A percentile compares a stretch with the other conserved stretches of the same genome.
phyloP scores from a whole-genome alignment of 73 alveolate genomes.

The Stentor roeselii region DNA sequence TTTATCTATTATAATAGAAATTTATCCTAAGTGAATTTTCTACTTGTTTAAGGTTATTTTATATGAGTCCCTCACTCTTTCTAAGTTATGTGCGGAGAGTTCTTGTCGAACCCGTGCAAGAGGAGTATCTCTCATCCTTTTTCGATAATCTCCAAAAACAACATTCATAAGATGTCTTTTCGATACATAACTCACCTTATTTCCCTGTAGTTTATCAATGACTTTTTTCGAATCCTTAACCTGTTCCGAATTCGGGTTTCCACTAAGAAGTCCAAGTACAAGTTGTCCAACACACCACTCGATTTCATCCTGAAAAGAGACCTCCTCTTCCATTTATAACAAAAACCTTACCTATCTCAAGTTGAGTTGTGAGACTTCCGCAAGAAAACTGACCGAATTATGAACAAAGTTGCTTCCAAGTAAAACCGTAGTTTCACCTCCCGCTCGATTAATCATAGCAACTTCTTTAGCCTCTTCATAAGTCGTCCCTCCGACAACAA shows the following conservation, averaged over 20 bases:
- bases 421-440: slow-evolving; percentile 40
- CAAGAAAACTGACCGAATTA: slow-evolving; percentile 64
- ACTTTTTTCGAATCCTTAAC: slow-evolving; percentile 1
- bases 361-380: slow-evolving; percentile 56
- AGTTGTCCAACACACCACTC: slow-evolving; percentile 10
- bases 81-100: not conserved
- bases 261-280: not conserved
- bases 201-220: not conserved
- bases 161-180: slow-evolving; percentile 24
- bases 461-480: slow-evolving; percentile 84
- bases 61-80: not conserved
- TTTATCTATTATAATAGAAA: too few species aligned
- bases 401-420: slow-evolving; percentile 86
- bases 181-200: not conserved
- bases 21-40: too few species aligned
- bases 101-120: not conserved
- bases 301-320: not conserved
- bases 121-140: slow-evolving; percentile 15
- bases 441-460: slow-evolving; percentile 43
- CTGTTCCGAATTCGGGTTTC: slow-evolving; percentile 14
- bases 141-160: slow-evolving; percentile 14
- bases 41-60: too few species aligned
- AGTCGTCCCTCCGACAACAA: slow-evolving; percentile 91
- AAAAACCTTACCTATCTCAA: too few species aligned
- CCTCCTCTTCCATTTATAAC: slow-evolving; percentile 7